Percentiles rank a stretch among this genome's conserved stretches.
Evolutionary conservation across 768 basidiomycete species (phyloP).

Genomic region (Mycena sanguinolenta): DNA sequence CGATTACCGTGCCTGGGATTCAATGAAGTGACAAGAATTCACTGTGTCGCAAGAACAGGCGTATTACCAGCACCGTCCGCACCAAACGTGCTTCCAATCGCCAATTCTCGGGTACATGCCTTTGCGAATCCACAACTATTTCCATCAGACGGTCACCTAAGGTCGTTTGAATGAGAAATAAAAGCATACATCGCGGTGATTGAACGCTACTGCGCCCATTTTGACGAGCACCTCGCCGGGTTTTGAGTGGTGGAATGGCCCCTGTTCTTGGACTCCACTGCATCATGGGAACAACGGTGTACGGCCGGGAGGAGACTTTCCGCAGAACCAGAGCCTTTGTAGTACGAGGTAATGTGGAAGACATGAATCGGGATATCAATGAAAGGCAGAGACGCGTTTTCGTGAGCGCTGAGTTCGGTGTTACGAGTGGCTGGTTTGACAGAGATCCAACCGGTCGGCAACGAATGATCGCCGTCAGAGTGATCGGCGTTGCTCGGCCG

Average conservation of each 20-base stretch:
- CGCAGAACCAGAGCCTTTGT: conserved; percentile 66
- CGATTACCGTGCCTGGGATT: conserved; percentile 73
- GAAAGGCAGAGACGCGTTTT: no score
- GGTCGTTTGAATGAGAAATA: not conserved
- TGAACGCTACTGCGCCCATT: conserved; percentile 79
- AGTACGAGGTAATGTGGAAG: conserved; percentile 51
- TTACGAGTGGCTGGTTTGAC: no score
- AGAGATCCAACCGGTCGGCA: no score
- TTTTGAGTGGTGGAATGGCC: conserved; percentile 65
- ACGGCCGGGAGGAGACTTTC: conserved; percentile 51
- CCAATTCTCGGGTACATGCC: conserved; percentile 77
- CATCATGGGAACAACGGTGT: conserved; percentile 70
- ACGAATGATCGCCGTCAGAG: no score
- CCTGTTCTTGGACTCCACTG: conserved; percentile 62
- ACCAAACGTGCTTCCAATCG: conserved; percentile 71
- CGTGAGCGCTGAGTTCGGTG: no score
- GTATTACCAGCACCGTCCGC: conserved; percentile 83
- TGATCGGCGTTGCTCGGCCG: no score
- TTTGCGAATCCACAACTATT: conserved; percentile 80
- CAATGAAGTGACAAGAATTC: not conserved
- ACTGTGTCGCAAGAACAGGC: conserved; percentile 20
- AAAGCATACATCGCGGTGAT: conserved; percentile 75
- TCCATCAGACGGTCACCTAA: not conserved
- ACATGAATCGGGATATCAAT: conserved; percentile 6
- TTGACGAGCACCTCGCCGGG: conserved; percentile 74